These are phyloP conservation scores for Xylariaceae sp. DNA, from an alignment of 2,329 filamentous ascomycete genomes.

Conservation along the genomic window DNA sequence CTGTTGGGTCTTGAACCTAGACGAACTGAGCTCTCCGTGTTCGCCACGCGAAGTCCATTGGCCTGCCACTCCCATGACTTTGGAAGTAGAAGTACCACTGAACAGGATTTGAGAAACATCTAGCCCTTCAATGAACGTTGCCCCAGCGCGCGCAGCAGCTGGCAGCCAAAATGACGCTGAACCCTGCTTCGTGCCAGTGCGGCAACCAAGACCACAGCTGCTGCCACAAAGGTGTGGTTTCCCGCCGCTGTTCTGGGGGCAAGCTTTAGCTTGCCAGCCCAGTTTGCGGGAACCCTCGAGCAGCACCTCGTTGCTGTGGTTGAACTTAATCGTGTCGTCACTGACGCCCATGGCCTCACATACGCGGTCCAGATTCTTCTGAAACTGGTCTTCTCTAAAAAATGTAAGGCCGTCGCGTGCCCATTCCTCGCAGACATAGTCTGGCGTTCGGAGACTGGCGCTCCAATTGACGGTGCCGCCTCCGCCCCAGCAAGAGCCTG, in stretches of 20 bases:
- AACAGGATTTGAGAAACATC: constrained; percentile 64
- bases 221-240: constrained; percentile 71
- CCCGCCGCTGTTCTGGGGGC: constrained; percentile 78
- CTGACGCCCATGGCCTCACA: constrained; percentile 76
- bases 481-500: constrained; percentile 77
- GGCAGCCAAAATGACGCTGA: constrained; percentile 75
- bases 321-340: constrained; percentile 65
- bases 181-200: constrained; percentile 72
- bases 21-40: not conserved
- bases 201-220: constrained; percentile 59
- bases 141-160: constrained; percentile 73
- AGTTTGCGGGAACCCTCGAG: constrained; percentile 72
- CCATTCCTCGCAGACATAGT: constrained; percentile 79
- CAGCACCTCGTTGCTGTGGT: constrained; percentile 66
- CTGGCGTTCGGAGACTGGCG: constrained; percentile 63
- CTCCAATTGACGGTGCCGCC: constrained; percentile 89
- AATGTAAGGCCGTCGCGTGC: constrained; percentile 65
- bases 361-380: constrained; percentile 74
- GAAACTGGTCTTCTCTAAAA: constrained; percentile 71
- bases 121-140: constrained; percentile 82
- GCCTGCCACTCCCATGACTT: not conserved
- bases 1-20: not conserved
- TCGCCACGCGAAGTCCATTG: constrained; percentile 3
- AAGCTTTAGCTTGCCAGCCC: constrained; percentile 65
- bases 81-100: too few relatives aligned